Evolutionary conservation across 2,329 filamentous ascomycete species (phyloP).

Genomic region (Dactylellina leptospora): DNA sequence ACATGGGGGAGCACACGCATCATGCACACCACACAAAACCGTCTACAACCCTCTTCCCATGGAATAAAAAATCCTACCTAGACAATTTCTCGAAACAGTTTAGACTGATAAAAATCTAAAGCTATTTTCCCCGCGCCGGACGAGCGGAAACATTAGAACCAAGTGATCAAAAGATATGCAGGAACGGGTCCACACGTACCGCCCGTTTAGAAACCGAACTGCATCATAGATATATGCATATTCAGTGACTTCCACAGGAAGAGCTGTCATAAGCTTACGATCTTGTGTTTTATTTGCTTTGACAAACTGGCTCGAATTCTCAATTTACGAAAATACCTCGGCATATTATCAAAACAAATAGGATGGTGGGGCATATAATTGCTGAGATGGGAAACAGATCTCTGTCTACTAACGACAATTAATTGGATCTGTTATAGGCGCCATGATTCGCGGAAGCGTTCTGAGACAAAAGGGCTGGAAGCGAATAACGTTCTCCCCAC

Average conservation of each 20-base stretch:
- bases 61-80: neutral
- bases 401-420: too few species aligned
- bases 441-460: neutral
- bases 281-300: neutral
- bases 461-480: too few species aligned
- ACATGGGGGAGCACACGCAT: neutral
- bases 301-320: neutral
- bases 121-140: conserved; percentile 34
- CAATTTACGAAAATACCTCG: conserved; percentile 10
- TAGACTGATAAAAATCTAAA: neutral
- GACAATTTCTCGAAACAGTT: conserved; percentile 8
- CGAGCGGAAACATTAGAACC: conserved; percentile 42
- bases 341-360: conserved; percentile 11
- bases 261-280: conserved; percentile 7
- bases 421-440: conserved; percentile 37
- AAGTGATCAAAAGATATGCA: conserved; percentile 32
- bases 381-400: conserved; percentile 6
- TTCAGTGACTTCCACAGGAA: neutral
- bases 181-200: conserved; percentile 47
- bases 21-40: conserved; percentile 8
- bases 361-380: conserved; percentile 21
- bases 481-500: conserved; percentile 11
- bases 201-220: conserved; percentile 15
- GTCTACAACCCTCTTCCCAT: neutral
- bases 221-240: neutral